These are phyloP conservation scores for Sutorius eximius DNA, from an alignment of 1,284 basidiomycete species.

Conservation along the genomic window DNA sequence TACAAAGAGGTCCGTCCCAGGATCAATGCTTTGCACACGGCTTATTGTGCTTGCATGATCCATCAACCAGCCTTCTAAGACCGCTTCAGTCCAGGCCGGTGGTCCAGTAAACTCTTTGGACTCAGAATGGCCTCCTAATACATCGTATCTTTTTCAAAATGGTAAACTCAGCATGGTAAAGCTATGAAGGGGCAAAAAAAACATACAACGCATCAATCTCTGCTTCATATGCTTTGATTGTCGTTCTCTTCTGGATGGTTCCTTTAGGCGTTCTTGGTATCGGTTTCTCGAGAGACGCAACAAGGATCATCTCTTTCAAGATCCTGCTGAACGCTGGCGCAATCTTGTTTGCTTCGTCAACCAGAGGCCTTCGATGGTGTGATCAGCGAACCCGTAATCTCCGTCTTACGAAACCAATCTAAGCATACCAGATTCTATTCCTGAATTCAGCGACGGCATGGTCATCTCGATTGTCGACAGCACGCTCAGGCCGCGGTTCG, in stretches of 20 bases:
- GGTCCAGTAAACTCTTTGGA: not conserved
- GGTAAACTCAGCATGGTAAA: not conserved
- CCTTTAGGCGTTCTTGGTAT: constrained; percentile 22
- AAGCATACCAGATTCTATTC: constrained; percentile 7
- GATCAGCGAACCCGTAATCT: not conserved
- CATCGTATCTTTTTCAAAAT: constrained; percentile 2
- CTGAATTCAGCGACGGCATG: constrained; percentile 2
- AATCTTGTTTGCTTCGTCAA: constrained; percentile 25
- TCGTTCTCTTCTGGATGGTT: constrained; percentile 18
- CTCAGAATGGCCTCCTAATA: not conserved
- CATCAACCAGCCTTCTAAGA: constrained; percentile 5
- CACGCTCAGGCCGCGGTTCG: constrained; percentile 25
- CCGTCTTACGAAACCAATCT: not conserved
- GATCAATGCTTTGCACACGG: not conserved
- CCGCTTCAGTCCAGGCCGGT: not conserved
- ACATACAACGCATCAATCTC: constrained; percentile 27
- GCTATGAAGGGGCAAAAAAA: not conserved
- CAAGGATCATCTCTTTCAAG: constrained; percentile 28
- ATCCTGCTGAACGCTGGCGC: constrained; percentile 28
- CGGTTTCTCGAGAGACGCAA: constrained; percentile 18
- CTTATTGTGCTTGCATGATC: not conserved
- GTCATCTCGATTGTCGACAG: constrained; percentile 24
- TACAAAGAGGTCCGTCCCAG: constrained; percentile 5
- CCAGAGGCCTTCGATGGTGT: constrained; percentile 10
- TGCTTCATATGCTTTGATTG: constrained; percentile 14